Percentiles rank a stretch among this genome's conserved stretches.
phyloP scores from a whole-genome alignment of 257 asterid species.

The Solanum pimpinellifolium region DNA sequence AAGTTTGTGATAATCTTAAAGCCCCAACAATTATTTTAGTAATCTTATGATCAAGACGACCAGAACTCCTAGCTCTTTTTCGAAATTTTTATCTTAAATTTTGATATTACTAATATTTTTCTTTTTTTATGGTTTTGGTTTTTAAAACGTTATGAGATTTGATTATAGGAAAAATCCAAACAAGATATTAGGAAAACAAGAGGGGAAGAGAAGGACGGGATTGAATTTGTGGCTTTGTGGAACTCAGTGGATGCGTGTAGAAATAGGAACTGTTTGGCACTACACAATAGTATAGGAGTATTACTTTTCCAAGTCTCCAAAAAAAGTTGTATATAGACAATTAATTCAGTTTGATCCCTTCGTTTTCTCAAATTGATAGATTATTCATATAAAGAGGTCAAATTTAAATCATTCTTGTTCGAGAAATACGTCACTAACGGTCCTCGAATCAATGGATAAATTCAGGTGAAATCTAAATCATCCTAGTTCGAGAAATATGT shows the following conservation, averaged over 20 bases:
- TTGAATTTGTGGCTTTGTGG: not conserved
- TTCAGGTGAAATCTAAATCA: no score
- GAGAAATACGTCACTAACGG: no score
- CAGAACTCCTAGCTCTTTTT: fast-evolving
- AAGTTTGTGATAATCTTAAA: no score
- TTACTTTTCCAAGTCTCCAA: not conserved
- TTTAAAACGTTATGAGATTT: not conserved
- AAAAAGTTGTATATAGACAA: no score
- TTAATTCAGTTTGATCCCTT: no score
- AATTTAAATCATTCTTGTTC: no score
- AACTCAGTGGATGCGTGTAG: not conserved
- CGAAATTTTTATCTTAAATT: no score
- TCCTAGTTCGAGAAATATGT: no score
- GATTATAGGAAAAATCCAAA: not conserved
- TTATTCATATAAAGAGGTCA: no score
- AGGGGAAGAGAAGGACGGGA: not conserved
- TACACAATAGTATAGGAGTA: not conserved
- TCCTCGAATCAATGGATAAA: no score
- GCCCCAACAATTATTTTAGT: fast-evolving
- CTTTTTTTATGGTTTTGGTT: not conserved
- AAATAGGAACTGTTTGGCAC: not conserved
- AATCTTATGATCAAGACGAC: no score
- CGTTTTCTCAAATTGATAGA: no score
- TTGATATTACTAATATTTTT: not conserved
- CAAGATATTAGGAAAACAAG: not conserved